Conservation (phyloP, 2,329 filamentous ascomycete species). For the Periconia macrospinosa region DNA sequence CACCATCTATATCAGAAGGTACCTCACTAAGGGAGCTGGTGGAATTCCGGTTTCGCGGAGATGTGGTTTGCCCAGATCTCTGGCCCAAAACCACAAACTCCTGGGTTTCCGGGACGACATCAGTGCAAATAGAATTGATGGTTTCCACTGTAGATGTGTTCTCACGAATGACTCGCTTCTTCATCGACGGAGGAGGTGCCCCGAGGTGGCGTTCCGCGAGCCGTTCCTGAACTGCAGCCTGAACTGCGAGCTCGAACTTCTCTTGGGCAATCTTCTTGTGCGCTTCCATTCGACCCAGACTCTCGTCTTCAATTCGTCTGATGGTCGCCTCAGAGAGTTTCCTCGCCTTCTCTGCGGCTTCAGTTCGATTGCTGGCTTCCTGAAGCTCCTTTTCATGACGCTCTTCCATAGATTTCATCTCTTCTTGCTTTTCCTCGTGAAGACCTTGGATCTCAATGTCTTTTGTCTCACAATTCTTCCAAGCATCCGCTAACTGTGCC, state of each 20-base stretch:
- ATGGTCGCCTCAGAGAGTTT: slow-evolving; percentile 18
- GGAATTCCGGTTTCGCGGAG: not conserved
- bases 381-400: slow-evolving; percentile 9
- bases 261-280: slow-evolving; percentile 13
- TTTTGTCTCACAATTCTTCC: not conserved
- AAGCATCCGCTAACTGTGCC: not conserved
- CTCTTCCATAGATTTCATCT: slow-evolving; percentile 4
- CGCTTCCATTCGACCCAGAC: slow-evolving; percentile 14
- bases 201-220: not conserved
- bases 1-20: not conserved
- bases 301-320: slow-evolving; percentile 12
- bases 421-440: not conserved
- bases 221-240: slow-evolving; percentile 1
- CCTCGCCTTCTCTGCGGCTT: slow-evolving; percentile 10
- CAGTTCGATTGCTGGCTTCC: slow-evolving; percentile 10
- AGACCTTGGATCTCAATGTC: slow-evolving; percentile 9
- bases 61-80: too few relatives aligned
- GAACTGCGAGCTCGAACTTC: slow-evolving; percentile 6
- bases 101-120: not conserved
- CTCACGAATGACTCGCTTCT: too few relatives aligned
- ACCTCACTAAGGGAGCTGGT: not conserved
- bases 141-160: too few relatives aligned
- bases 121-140: too few relatives aligned
- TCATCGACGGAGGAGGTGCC: not conserved
- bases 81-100: not conserved